Evolutionary conservation across 345 rosid species (phyloP), one percentile per base, ranked within the genome.

Genomic region (Dipteronia dyeriana): DNA sequence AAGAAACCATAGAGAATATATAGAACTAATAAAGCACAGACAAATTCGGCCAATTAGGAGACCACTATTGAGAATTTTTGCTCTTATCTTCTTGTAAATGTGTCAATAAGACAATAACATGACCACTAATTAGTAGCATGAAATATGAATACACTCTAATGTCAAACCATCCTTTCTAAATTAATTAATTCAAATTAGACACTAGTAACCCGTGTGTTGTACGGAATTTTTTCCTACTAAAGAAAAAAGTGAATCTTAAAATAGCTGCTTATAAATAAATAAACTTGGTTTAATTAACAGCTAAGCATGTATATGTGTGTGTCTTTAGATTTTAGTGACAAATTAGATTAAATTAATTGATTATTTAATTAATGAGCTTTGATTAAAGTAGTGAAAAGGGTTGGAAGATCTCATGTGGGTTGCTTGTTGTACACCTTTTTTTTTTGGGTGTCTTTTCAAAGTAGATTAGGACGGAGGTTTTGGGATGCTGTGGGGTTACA

Each of bases 181-280:
- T 76, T 78, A 62, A 78, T 79, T 73, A 76, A 77, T 73, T 70
- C 23, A 65, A 70, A 53, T 81, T 10, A 71, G 38, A 62, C 75
- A 67, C 74, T 47, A 78, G 61, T 75, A 74, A 83, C 82, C 79
- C 84, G 71, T 87, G 89, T 83, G 68, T 41, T 66, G 84, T 84
- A 83, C 87, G 82, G 84, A 77, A 66, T 43, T 70, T 73, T 62
- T 41, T 41, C 8, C 38, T 34, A 34, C 38, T 34, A 34, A 4
- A 34, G 6, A 34, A 4, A 34, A 34, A 34, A 34, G n/a, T 20
- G 65, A 76, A 60, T 75, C 65, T 68, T 26, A 29, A 14, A 54
- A 61, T 66, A 56, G 70, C 62, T 76, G 67, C 20, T 34, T 34
- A 34, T 34, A 34, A 3, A 4, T 34, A 5, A 34, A 34, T 34